Evolutionary conservation across 768 basidiomycete genomes (phyloP), one percentile per base, ranked within the genome.

Genomic region (Piloderma croceum): DNA sequence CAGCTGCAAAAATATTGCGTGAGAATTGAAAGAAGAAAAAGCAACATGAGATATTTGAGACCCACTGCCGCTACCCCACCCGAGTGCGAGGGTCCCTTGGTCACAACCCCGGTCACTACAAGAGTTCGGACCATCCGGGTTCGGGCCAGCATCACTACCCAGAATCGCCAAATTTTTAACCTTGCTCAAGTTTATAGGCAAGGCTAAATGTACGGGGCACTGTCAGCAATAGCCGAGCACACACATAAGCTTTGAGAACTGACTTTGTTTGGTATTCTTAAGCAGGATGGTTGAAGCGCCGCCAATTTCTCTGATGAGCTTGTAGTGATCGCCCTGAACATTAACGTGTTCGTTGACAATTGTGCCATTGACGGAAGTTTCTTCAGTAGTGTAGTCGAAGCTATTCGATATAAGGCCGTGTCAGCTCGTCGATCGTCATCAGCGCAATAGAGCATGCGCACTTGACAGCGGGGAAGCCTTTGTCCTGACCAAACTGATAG

Each of bases 281-380:
- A 86, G 66, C 24, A 88, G 57, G 15, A 86, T 80, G 1, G 78
- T 76, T 0, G 80, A 81, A 0, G 74, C 77, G 1, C 76, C 70
- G 4, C 76, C 85, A 22, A 89, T 79, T 45, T 83, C 74, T 19
- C 70, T 68, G 17, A 90, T 82, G 25, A 88, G 52, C 49, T 70
- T 64, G 48, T 64, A 70, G 48, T 91, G 87, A 53, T 86, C 74
- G 15, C 56, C 79, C 52, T 83, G 79, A 0, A 87, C 87, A 51
- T 83, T 75, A 18, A 84, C 59, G 43, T 74, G 80, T 42, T 67
- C 61, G 59, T 83, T 85, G 27, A 29, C 27, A 15, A 29, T 9
- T 15, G 9, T 9, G 10, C 27, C 27, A 15, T 29, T 15, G 27
- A 29, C 15, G 27, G 9, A 29, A 9, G 27, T 29, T 9, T 29